Conservation (phyloP, 345 rosid species). For the Linum lewisii region DNA sequence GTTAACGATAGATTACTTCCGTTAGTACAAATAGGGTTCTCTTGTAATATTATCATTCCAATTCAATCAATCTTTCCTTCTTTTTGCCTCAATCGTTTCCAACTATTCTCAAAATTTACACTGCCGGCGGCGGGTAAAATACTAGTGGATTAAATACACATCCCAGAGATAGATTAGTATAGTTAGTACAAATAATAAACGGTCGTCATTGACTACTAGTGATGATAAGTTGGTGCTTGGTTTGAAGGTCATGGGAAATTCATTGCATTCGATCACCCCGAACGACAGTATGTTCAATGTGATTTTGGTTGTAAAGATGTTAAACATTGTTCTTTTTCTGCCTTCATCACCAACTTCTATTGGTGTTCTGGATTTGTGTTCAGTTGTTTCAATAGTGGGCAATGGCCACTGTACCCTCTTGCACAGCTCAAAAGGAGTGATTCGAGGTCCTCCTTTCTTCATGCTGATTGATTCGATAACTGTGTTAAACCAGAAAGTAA, state of each 20-base stretch:
- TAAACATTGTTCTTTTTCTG: constrained; percentile 31
- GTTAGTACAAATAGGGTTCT: no score
- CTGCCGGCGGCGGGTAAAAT: no score
- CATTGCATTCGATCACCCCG: constrained; percentile 44
- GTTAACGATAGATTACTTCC: no score
- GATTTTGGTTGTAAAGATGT: constrained; percentile 44
- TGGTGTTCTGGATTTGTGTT: constrained; percentile 35
- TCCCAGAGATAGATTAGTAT: no score
- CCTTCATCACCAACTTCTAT: constrained; percentile 37
- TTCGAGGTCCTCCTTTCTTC: constrained; percentile 86
- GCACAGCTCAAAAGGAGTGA: constrained; percentile 52
- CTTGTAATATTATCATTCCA: no score
- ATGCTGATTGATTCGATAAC: constrained; percentile 45
- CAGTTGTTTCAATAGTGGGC: constrained; percentile 47
- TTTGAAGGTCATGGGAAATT: constrained; percentile 60
- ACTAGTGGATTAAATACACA: no score
- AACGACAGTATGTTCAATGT: constrained; percentile 37
- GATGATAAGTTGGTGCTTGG: no score
- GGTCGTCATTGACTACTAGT: no score
- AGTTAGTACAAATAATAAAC: no score
- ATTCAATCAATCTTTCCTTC: no score
- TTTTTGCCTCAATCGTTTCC: no score
- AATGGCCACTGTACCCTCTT: constrained; percentile 67
- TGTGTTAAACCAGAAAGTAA: constrained; percentile 14
- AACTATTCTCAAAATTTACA: no score